Base-by-base conservation (phyloP, 1,139 yeast genomes). In the Hyphopichia burtonii region DNA sequence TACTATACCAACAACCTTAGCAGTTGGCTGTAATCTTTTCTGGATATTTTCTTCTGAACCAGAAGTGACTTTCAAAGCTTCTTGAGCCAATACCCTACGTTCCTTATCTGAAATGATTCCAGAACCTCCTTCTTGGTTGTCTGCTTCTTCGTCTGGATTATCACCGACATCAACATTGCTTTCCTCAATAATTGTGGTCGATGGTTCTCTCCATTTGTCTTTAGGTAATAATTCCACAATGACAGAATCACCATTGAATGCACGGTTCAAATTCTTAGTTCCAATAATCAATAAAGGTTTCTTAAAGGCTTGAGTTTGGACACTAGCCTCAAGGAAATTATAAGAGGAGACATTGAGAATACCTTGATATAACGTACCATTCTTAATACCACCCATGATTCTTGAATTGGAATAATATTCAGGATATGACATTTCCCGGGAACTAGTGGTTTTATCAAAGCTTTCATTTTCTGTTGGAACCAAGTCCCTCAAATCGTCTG, bases 241-340 rank as follows among this genome's bases (percentile, higher is more conserved):
- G 14, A 94, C 98, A 17, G 83, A 79, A 57, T 94, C 99, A 30
- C 96, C 91, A 54, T 88, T 88, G 65, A 93, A 90, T 0, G 94
- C 88, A 60, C 99, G 80, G 61, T 94, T 94, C 52, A 93, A 68
- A 58, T 84, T 83, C 54, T 86, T 88, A 37, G 93, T 77, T 0
- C 99, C 99, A 16, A 86, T 66, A 32, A 94, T 72, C 34, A 91
- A 70, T 39, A 94, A 74, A 1, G 98, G 98, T 56, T 84, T 86
- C 39, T 88, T 83, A 57, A 89, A 85, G 1, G 87, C 80, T 1
- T 84, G 71, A 2, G 87, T 80, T 41, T 80, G 78, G 5, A 94
- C 86, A 0, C 87, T 78, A 41, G 96, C 99, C 65, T 94, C 96
- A 45, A 91, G 71, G 56, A 86, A 84, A 59, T 94, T 94, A 62